Evolutionary conservation across 2,329 filamentous ascomycete genomes (phyloP), one percentile per base, ranked within the genome.

Genomic region (Ophiostoma tasmaniense): DNA sequence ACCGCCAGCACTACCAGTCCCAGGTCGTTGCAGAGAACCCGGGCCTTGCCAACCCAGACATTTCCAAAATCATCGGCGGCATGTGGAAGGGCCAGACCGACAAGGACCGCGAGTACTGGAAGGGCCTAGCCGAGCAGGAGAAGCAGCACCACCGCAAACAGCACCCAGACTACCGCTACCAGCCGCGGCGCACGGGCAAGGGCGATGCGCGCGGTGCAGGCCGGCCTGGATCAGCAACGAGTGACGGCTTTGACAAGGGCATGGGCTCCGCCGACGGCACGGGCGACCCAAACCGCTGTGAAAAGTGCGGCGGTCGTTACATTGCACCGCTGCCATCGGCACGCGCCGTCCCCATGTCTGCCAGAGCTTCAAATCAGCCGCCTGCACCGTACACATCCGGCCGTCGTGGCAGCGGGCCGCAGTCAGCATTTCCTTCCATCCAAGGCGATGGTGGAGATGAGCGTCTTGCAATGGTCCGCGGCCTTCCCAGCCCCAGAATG

Each of bases 21-120:
- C 83, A 87, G 66, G 92, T 98, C 66, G 90, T 93, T 50, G 84
- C 88, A 68, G 85, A 91, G 74, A 87, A 97, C 75, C 94, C 93
- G n/a, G 91, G 92, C 62, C 86, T 97, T 73, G 89, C 93, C 64
- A 98, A 98, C 79, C 94, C 94, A 2, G 92, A 97, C 67, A 96
- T 98, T 74, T 97, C 94, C 73, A 97, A 97, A 80, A 96, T 98
- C 74, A 96, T 98, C 74, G 94, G 94, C 67, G 87, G 92, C 77
- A 90, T 93, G 85, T 99, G 95, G 95, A 88, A 90, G 75, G 85
- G 88, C 69, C 89, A 96, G 75, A 80, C 88, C 3, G 84, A 89
- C 30, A 87, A 90, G 67, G 84, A 89, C 69, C 96, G 96, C 79
- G 86, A 88, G 72, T 85, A 89, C 77, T 99, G 95, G 95, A 96